A percentile compares a stretch with the other conserved stretches of the same genome.
phyloP scores from a whole-genome alignment of 148 eudicot species.

The Fagopyrum esculentum region DNA sequence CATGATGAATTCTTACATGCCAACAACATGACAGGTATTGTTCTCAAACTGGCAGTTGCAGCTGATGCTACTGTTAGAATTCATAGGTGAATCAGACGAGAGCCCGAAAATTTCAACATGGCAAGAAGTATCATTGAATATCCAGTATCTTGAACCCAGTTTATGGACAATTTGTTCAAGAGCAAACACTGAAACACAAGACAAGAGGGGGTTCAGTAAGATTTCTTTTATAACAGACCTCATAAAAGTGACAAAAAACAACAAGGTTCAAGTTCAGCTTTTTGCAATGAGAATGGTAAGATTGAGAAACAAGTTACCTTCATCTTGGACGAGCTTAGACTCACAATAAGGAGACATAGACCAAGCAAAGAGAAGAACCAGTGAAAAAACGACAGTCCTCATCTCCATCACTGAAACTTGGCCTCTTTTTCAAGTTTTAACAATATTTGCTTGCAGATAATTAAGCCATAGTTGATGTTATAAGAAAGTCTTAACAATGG shows the following conservation, averaged over 20 bases:
- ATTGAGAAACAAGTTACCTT: conserved; percentile 16
- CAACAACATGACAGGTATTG: conserved; percentile 53
- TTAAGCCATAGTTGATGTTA: not conserved
- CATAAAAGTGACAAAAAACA: too few species aligned
- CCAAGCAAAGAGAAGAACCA: conserved; percentile 17
- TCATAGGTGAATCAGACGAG: conserved; percentile 23
- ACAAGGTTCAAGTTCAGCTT: too few species aligned
- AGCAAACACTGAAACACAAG: conserved; percentile 30
- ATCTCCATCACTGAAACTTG: not conserved
- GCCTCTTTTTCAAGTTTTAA: not conserved
- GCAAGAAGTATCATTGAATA: conserved; percentile 42
- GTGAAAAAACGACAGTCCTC: not conserved
- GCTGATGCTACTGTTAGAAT: conserved; percentile 25
- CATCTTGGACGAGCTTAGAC: conserved; percentile 23
- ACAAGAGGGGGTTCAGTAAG: not conserved
- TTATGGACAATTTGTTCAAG: conserved; percentile 38
- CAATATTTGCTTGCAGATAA: not conserved
- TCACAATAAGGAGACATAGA: conserved; percentile 14
- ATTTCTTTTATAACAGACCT: too few species aligned
- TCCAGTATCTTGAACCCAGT: conserved; percentile 59
- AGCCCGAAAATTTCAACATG: conserved; percentile 33
- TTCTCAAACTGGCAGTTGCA: conserved; percentile 45
- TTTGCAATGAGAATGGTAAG: not conserved
- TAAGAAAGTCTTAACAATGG: not conserved
- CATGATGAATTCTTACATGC: conserved; percentile 30